A percentile compares a stretch with the other conserved stretches of the same genome.
Evolutionary conservation across 169 alveolate species (phyloP).

Genomic region (Eimeria brunetti): DNA sequence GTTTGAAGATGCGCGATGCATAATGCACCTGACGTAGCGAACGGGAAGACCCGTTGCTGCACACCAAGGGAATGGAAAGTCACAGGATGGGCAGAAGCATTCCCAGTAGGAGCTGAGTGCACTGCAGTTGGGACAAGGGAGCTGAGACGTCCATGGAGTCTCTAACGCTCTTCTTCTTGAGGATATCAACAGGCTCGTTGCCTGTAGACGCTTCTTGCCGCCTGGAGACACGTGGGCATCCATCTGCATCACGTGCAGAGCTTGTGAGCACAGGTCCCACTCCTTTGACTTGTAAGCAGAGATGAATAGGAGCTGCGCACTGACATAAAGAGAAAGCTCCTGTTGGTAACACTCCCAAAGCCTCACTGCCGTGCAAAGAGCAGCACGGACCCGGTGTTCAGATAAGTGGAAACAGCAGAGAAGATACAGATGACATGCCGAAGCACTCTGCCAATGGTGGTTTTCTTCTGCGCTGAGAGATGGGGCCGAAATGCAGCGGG

Average conservation of each 20-base stretch:
- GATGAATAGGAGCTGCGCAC: slow-evolving; percentile 41
- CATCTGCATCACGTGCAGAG: slow-evolving; percentile 43
- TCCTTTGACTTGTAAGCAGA: slow-evolving; percentile 52
- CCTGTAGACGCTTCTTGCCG: slow-evolving; percentile 12
- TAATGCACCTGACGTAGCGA: slow-evolving; percentile 24
- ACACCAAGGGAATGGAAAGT: slow-evolving; percentile 61
- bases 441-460: slow-evolving; percentile 38
- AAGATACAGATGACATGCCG: slow-evolving; percentile 53
- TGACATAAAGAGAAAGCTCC: slow-evolving; percentile 27
- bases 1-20: neutral
- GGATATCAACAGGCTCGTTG: neutral
- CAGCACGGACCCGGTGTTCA: slow-evolving; percentile 33
- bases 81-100: slow-evolving; percentile 56
- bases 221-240: neutral
- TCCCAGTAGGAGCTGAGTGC: slow-evolving; percentile 67
- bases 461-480: slow-evolving; percentile 16
- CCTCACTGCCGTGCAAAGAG: slow-evolving; percentile 67
- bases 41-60: slow-evolving; percentile 65
- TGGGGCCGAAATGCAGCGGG: neutral
- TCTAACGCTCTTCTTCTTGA: neutral
- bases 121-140: slow-evolving; percentile 51
- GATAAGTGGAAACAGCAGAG: slow-evolving; percentile 52
- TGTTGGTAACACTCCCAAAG: slow-evolving; percentile 47
- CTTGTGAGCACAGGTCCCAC: slow-evolving; percentile 66
- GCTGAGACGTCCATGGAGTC: slow-evolving; percentile 12